Conservation (phyloP, 495 filamentous ascomycete genomes). For the Penicillium daleae region DNA sequence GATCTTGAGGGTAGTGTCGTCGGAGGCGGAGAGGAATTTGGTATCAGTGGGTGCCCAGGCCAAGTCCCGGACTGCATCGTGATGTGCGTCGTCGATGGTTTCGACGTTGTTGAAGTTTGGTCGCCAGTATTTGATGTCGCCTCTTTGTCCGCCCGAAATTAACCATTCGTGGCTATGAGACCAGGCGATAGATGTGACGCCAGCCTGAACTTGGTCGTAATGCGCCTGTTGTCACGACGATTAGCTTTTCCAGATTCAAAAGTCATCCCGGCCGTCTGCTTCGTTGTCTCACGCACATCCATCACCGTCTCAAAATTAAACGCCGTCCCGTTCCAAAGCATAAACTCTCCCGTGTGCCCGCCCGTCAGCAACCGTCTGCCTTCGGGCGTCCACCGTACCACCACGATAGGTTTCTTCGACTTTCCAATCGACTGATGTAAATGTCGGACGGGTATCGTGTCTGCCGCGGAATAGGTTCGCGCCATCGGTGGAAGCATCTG, state of each 20-base stretch:
- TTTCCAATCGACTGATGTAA: constrained; percentile 97
- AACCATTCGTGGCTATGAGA: constrained; percentile 97
- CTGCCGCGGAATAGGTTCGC: constrained; percentile 68
- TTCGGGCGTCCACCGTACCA: constrained; percentile 98
- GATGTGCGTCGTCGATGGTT: constrained; percentile 87
- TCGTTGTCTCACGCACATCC: constrained; percentile 58
- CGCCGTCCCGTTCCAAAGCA: constrained; percentile 96
- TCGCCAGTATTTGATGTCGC: constrained; percentile 97
- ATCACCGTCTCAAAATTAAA: constrained; percentile 99
- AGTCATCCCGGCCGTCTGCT: not conserved
- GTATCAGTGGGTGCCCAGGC: constrained; percentile 89
- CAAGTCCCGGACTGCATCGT: constrained; percentile 87
- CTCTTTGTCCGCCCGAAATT: constrained; percentile 92
- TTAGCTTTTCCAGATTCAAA: constrained; percentile 3
- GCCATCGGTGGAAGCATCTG: constrained; percentile 89
- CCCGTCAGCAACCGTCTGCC: constrained; percentile 88
- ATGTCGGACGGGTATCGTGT: constrained; percentile 85
- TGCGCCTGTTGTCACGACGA: constrained; percentile 62
- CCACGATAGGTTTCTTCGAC: constrained; percentile 94
- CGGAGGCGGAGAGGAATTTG: constrained; percentile 95
- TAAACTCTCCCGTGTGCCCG: constrained; percentile 95
- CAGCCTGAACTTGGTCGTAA: constrained; percentile 69
- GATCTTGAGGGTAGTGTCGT: constrained; percentile 90
- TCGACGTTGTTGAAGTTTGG: constrained; percentile 99
- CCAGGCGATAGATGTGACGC: constrained; percentile 84